A percentile compares a stretch with the other conserved stretches of the same genome.
These are phyloP conservation scores for Annulohypoxylon stygium DNA, from an alignment of 495 filamentous ascomycete species.

Conservation along the genomic window DNA sequence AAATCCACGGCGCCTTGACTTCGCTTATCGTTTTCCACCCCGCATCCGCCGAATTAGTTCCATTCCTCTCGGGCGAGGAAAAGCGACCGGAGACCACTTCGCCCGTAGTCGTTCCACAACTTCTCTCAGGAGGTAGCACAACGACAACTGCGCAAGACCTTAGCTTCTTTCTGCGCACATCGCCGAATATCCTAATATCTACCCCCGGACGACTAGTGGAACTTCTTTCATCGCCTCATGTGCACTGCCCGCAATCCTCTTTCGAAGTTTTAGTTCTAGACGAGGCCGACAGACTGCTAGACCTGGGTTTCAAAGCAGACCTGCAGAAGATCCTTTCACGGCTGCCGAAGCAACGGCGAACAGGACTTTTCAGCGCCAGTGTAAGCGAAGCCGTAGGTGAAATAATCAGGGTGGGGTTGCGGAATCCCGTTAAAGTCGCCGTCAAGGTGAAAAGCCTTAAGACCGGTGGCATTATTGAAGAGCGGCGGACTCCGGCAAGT, in stretches of 20 bases:
- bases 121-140: conserved; percentile 82
- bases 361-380: conserved; percentile 92
- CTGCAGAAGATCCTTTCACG: conserved; percentile 85
- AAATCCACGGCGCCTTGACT: conserved; percentile 87
- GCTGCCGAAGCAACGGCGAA: conserved; percentile 92
- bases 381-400: conserved; percentile 92
- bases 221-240: conserved; percentile 88
- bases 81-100: conserved; percentile 63
- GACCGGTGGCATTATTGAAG: conserved; percentile 75
- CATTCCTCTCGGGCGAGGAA: conserved; percentile 62
- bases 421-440: conserved; percentile 92
- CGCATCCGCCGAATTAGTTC: conserved; percentile 75
- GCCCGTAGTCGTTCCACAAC: conserved; percentile 80
- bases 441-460: conserved; percentile 82
- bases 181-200: conserved; percentile 86
- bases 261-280: conserved; percentile 94
- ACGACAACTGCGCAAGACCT: conserved; percentile 88
- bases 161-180: conserved; percentile 79
- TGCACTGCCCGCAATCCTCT: conserved; percentile 86
- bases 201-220: conserved; percentile 93
- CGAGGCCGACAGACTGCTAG: conserved; percentile 91
- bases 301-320: conserved; percentile 95
- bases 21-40: conserved; percentile 85
- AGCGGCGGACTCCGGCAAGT: conserved; percentile 87
- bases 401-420: conserved; percentile 89